These are phyloP conservation scores for Cardamine occulta DNA, from an alignment of 345 rosid species.

Conservation along the genomic window DNA sequence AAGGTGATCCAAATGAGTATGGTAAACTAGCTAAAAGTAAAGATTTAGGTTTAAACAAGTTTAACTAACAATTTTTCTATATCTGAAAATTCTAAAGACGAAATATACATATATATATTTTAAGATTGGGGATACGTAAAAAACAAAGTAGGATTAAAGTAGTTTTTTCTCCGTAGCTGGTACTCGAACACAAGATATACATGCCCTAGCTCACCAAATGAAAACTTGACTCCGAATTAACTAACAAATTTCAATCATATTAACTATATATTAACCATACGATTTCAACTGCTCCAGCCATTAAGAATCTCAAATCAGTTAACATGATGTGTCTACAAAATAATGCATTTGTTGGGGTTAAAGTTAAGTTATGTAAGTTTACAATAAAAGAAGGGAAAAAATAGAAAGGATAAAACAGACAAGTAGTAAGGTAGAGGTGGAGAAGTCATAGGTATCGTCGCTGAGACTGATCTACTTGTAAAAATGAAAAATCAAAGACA, in stretches of 20 bases:
- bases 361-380: background rate
- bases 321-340: background rate
- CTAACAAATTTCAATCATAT: background rate
- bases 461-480: background rate
- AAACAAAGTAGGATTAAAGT: background rate
- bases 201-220: background rate
- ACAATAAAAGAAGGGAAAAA: background rate
- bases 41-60: background rate
- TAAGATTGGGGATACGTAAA: background rate
- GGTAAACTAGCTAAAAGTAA: background rate
- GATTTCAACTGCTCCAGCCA: background rate
- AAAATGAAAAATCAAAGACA: slow-evolving; percentile 24
- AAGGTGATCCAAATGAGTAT: background rate
- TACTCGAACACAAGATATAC: background rate
- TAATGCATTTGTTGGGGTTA: background rate
- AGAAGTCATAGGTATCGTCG: slow-evolving; percentile 45
- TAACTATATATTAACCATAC: background rate
- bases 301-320: background rate
- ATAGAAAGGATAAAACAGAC: background rate
- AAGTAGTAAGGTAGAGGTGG: slow-evolving; percentile 14
- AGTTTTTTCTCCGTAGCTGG: too few species aligned
- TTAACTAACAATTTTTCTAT: background rate
- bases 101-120: too few species aligned
- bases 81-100: background rate
- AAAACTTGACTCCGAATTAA: background rate